Evolutionary conservation across 768 basidiomycete genomes (phyloP).

Genomic region (Boletus reticuloceps): DNA sequence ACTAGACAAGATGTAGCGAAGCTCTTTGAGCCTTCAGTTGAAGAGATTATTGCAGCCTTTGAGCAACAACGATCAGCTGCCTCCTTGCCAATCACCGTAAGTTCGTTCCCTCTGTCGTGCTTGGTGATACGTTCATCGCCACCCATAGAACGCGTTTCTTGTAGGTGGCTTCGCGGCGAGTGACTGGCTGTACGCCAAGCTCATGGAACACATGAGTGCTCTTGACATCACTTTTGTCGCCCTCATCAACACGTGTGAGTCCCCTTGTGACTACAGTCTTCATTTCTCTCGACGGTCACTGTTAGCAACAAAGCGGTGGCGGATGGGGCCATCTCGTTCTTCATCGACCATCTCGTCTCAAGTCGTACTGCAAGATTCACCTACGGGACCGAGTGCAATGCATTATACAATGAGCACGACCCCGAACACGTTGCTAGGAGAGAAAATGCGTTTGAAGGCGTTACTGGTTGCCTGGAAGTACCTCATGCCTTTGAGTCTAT

Average conservation of each 20-base stretch:
- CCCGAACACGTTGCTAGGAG: constrained; percentile 4
- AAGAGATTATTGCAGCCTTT: constrained; percentile 13
- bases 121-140: background rate
- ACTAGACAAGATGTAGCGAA: constrained; percentile 11
- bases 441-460: constrained; percentile 6
- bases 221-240: constrained; percentile 8
- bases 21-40: constrained; percentile 12
- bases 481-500: constrained; percentile 10
- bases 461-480: constrained; percentile 8
- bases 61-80: constrained; percentile 10
- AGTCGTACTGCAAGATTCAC: constrained; percentile 11
- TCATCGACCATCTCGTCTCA: constrained; percentile 10
- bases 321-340: constrained; percentile 14
- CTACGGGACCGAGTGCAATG: constrained; percentile 14
- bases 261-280: background rate
- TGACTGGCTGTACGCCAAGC: constrained; percentile 9
- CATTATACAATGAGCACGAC: constrained; percentile 3
- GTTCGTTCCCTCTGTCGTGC: background rate
- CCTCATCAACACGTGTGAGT: constrained; percentile 15
- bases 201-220: constrained; percentile 10
- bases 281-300: background rate
- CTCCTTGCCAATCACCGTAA: constrained; percentile 8
- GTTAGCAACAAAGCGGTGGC: constrained; percentile 14
- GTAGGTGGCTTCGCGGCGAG: constrained; percentile 15
- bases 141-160: constrained; percentile 7